A percentile compares a stretch with the other conserved stretches of the same genome.
These are phyloP conservation scores for Juncus inflexus DNA, from an alignment of 176 grass and related monocot species.

Conservation along the genomic window DNA sequence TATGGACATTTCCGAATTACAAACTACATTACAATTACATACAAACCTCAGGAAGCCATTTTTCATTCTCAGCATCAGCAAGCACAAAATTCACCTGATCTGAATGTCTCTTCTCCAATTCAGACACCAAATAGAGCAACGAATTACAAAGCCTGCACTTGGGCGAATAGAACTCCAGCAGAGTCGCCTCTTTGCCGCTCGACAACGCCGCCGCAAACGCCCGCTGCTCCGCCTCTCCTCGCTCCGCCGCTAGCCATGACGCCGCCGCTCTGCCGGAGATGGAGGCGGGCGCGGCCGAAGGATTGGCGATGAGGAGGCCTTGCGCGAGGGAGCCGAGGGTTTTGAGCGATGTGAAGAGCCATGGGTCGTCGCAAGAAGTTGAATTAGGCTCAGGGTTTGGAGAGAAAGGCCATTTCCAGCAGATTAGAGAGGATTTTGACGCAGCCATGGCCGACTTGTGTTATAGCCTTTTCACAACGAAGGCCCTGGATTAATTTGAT, in stretches of 20 bases:
- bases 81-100: constrained; percentile 57
- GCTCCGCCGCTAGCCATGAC: constrained; percentile 23
- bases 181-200: constrained; percentile 57
- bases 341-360: constrained; percentile 67
- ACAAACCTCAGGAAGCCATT: constrained; percentile 88
- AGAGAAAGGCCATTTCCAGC: constrained; percentile 78
- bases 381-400: constrained; percentile 21
- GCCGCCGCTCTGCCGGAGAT: background rate
- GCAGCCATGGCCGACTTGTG: constrained; percentile 33
- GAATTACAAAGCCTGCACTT: constrained; percentile 77
- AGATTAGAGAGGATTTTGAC: constrained; percentile 48
- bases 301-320: constrained; percentile 56
- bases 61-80: constrained; percentile 84
- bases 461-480: too few species aligned
- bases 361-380: constrained; percentile 62
- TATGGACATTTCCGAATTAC: too few species aligned
- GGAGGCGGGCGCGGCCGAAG: constrained; percentile 22
- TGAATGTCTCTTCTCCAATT: constrained; percentile 38
- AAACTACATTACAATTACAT: too few species aligned
- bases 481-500: too few species aligned
- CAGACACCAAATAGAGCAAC: constrained; percentile 52
- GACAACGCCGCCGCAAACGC: constrained; percentile 61
- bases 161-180: constrained; percentile 88
- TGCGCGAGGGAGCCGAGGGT: constrained; percentile 61
- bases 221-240: constrained; percentile 67